Evolutionary conservation across 2,329 filamentous ascomycete genomes (phyloP), one percentile per base, ranked within the genome.

Genomic region (Beauveria scarabaeidicola): DNA sequence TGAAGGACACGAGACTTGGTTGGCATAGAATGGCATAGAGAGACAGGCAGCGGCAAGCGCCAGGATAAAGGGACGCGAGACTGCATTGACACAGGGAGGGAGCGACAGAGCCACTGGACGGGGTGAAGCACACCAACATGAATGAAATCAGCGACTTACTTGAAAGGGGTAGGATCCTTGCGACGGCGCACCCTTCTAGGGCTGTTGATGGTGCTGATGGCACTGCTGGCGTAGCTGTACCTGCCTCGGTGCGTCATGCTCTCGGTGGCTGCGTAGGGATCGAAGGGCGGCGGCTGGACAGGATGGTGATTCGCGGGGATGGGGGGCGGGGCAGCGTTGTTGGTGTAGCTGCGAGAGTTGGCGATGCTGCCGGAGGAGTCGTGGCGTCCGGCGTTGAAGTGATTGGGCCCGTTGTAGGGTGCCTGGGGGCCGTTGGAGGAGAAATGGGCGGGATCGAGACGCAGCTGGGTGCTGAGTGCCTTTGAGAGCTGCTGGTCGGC

Each of bases 151-250:
- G 27, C n/a, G 29, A 83, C 91, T 83, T 79, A 97, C 93, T 99
- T 99, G 83, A 97, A 96, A 1, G 94, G 91, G 11, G 93, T 97
- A 9, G 94, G 94, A 70, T 99, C 94, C 80, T 96, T 97, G 77
- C 94, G 87, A 78, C 93, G 88, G 68, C 94, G 87, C 65, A 97
- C 87, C 70, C 92, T 86, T 65, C 94, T 86, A 64, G 94, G 93
- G 73, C 89, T 96, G 78, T 96, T 96, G 77, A 96, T 85, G 62
- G 90, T 89, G 78, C 90, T 96, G 65, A 93, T 84, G 58, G 90
- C 88, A 74, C 89, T 95, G 77, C 90, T 96, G 60, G 93, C 91
- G 75, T 97, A 97, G 77, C 92, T 97, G 76, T 96, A 96, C 65
- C 94, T 89, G 62, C 93, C 91, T 66, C 94, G 91, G 74, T 97